These are phyloP conservation scores for Fusarium pseudonygamai DNA, from an alignment of 2,329 filamentous ascomycete species.

Conservation along the genomic window DNA sequence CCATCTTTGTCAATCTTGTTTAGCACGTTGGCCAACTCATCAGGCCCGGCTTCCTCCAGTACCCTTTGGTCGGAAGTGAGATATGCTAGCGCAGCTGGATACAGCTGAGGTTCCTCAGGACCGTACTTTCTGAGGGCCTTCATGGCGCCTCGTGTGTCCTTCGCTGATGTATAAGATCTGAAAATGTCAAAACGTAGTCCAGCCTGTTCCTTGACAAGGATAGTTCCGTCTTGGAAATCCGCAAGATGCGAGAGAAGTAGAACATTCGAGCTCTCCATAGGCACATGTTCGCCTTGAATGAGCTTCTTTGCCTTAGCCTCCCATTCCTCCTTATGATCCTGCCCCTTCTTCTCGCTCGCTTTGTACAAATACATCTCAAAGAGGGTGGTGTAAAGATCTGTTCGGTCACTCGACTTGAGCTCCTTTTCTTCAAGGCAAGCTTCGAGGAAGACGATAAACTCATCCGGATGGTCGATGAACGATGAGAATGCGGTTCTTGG, in stretches of 20 bases:
- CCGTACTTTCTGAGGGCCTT: constrained; percentile 92
- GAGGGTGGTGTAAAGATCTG: constrained; percentile 91
- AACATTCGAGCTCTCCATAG: constrained; percentile 95
- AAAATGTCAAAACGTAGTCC: constrained; percentile 95
- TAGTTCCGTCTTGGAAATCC: constrained; percentile 88
- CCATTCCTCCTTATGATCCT: constrained; percentile 78
- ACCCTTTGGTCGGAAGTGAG: constrained; percentile 86
- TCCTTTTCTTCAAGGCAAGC: constrained; percentile 79
- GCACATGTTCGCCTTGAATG: constrained; percentile 81
- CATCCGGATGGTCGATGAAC: constrained; percentile 91
- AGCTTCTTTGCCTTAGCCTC: constrained; percentile 89
- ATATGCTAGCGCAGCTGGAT: constrained; percentile 91
- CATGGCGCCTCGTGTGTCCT: constrained; percentile 90
- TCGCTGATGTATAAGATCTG: constrained; percentile 90
- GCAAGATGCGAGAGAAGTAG: constrained; percentile 91
- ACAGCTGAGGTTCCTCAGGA: constrained; percentile 87
- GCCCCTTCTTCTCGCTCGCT: constrained; percentile 77
- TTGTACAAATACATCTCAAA: constrained; percentile 99
- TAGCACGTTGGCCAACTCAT: constrained; percentile 83
- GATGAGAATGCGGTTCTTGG: constrained; percentile 93
- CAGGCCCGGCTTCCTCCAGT: constrained; percentile 82
- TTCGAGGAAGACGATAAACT: constrained; percentile 93
- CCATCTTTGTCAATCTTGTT: constrained; percentile 89
- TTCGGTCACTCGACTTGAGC: constrained; percentile 77
- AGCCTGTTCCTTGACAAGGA: constrained; percentile 92